Evolutionary conservation across 495 filamentous ascomycete species (phyloP).

Genomic region (Tuber melanosporum): DNA sequence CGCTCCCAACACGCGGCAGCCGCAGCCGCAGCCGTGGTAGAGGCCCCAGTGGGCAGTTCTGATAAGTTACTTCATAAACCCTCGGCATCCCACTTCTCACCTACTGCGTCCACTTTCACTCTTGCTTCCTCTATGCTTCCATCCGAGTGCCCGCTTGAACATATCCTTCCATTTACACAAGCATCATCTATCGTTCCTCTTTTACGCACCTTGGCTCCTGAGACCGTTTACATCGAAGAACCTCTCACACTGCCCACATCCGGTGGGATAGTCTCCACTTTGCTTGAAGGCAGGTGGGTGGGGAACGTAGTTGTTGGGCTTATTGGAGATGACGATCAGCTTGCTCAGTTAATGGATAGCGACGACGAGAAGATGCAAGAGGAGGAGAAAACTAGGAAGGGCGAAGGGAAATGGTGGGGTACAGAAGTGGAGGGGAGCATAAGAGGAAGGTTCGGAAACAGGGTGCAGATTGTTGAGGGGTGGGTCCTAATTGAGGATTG

Average conservation of each 20-base stretch:
- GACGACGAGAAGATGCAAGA: conserved; percentile 25
- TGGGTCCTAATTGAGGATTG: conserved; percentile 37
- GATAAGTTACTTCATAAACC: background rate
- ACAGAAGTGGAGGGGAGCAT: conserved; percentile 12
- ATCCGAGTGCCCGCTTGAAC: conserved; percentile 21
- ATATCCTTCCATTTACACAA: conserved; percentile 33
- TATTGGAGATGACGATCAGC: conserved; percentile 30
- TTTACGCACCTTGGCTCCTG: conserved; percentile 26
- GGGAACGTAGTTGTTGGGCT: conserved; percentile 34
- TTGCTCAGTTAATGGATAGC: conserved; percentile 28
- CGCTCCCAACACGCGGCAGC: background rate
- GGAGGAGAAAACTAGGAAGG: conserved; percentile 29
- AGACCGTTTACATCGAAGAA: conserved; percentile 38
- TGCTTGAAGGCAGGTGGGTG: conserved; percentile 23
- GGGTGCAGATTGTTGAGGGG: conserved; percentile 37
- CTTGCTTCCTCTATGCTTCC: conserved; percentile 30
- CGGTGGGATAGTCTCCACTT: conserved; percentile 21
- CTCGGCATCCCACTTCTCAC: conserved; percentile 9
- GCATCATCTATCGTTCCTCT: conserved; percentile 13
- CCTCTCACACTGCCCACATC: conserved; percentile 12
- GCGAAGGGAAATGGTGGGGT: conserved; percentile 39
- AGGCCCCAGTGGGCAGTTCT: background rate
- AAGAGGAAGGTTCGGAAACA: conserved; percentile 27
- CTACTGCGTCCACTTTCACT: conserved; percentile 23
- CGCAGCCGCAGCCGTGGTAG: background rate